phyloP scores from a whole-genome alignment of 2,329 filamentous ascomycete species.

The Talaromyces albobiverticillius region DNA sequence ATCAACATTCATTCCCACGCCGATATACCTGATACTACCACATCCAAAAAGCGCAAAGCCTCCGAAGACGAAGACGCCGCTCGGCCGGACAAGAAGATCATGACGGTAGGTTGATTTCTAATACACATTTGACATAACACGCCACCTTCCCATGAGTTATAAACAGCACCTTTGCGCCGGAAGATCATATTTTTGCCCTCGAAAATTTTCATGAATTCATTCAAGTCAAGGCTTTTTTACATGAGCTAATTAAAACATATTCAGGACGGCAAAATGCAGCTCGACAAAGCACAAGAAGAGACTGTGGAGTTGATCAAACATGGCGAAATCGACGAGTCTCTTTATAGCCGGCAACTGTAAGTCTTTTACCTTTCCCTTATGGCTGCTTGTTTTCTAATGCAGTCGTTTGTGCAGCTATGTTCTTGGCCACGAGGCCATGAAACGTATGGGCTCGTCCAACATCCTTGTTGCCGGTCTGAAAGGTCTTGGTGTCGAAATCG shows the following conservation, averaged over 20 bases:
- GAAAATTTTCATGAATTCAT: neutral
- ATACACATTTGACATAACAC: conserved; percentile 7
- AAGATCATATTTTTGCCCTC: neutral
- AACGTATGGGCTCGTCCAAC: conserved; percentile 96
- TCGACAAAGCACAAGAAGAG: conserved; percentile 57
- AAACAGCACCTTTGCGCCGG: neutral
- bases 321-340: conserved; percentile 65
- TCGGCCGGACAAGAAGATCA: conserved; percentile 52
- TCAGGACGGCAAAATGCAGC: conserved; percentile 59
- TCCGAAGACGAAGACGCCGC: conserved; percentile 46
- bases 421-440: conserved; percentile 83
- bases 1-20: conserved; percentile 44
- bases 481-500: conserved; percentile 91
- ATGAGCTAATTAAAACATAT: conserved; percentile 11
- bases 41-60: conserved; percentile 53
- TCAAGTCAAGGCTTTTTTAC: neutral
- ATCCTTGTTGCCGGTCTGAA: conserved; percentile 88
- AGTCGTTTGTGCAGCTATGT: conserved; percentile 50
- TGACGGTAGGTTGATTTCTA: conserved; percentile 42
- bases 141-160: conserved; percentile 3
- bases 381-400: conserved; percentile 14
- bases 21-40: conserved; percentile 43
- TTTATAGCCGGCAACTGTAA: conserved; percentile 64
- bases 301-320: conserved; percentile 61
- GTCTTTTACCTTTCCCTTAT: conserved; percentile 14